phyloP scores from a whole-genome alignment of 164 flowering plant genomes.

The Chimonanthus salicifolius region DNA sequence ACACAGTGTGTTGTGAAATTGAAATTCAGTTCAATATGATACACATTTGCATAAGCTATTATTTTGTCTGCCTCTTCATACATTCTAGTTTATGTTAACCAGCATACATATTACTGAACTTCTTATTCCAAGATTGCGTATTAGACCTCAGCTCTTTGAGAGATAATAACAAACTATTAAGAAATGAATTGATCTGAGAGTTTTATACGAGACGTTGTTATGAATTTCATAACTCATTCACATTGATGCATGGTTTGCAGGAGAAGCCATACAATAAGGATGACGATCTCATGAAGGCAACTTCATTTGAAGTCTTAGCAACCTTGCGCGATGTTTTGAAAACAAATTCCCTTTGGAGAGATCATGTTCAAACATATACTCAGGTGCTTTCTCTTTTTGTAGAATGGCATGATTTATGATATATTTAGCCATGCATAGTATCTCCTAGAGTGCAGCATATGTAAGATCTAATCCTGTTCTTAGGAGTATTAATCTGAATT shows the following conservation, averaged over 20 bases:
- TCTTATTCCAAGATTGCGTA: neutral
- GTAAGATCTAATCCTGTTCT: neutral
- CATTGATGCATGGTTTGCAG: slow-evolving; percentile 28
- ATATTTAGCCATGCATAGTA: neutral
- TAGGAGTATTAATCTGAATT: neutral
- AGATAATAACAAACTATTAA: no score
- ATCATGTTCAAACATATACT: slow-evolving; percentile 84
- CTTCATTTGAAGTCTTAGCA: slow-evolving; percentile 92
- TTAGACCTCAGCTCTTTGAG: neutral
- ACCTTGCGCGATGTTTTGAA: slow-evolving; percentile 83
- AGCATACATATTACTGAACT: neutral
- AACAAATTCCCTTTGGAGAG: slow-evolving; percentile 89
- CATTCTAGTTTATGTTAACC: neutral
- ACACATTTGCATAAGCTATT: neutral
- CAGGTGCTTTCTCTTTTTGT: slow-evolving; percentile 36
- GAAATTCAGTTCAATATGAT: neutral
- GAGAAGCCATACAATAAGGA: slow-evolving; percentile 81
- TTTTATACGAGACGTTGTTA: no score
- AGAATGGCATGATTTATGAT: neutral
- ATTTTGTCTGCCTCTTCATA: neutral
- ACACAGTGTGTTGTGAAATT: neutral
- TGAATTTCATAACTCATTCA: no score
- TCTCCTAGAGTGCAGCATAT: neutral
- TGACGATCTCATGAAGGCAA: slow-evolving; percentile 91
- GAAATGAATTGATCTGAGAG: no score